Base-by-base conservation (phyloP, 1,284 basidiomycete genomes). In the Ganoderma sp. region DNA sequence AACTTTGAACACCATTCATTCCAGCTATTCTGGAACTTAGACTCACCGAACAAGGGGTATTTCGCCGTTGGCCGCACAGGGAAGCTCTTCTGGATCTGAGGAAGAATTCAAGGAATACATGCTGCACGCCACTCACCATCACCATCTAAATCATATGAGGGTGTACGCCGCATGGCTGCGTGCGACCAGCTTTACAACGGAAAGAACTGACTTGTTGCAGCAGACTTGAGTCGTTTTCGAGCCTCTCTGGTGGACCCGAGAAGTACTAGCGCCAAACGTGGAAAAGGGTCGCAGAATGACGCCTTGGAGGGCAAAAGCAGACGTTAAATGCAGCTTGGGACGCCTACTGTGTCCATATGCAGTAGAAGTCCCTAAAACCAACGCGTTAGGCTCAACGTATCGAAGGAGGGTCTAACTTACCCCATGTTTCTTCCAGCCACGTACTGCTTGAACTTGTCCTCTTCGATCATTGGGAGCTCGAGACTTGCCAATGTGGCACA, bases 1-100 rank as follows among this genome's bases (percentile, higher is more conserved):
- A 17, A 17, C 9, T 54, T 12, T 42, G 12, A 22, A 14, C 9
- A 39, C 22, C 54, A 64, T 64, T 64, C 63, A 64, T 64, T 64
- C 63, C 45, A 25, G 57, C 28, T 64, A 64, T 64, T 64, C 42
- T 43, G 41, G 63, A 54, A 45, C 41, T 41, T 32, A 57, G 54
- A 64, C 34, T 22, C 22, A 39, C 41, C 39, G 41, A 22, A 25
- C 54, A 28, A 22, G 34, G 19, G 37, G 7, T 14, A 25, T 60
- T 14, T 39, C 12, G 28, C 12, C 39, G 58, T 60, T 15, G 58
- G 41, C 22, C 58, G n/a, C 25, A 41, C 17, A n/a, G 22, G 37
- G 39, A 25, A 9, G 28, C 37, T 34, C 8, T 17, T 39, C 22
- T 42, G 37, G 32, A 22, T 34, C 58, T 60, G 37, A 60, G 58